Base-by-base conservation (phyloP, 1,139 yeast species). In the Geotrichum armillariae region DNA sequence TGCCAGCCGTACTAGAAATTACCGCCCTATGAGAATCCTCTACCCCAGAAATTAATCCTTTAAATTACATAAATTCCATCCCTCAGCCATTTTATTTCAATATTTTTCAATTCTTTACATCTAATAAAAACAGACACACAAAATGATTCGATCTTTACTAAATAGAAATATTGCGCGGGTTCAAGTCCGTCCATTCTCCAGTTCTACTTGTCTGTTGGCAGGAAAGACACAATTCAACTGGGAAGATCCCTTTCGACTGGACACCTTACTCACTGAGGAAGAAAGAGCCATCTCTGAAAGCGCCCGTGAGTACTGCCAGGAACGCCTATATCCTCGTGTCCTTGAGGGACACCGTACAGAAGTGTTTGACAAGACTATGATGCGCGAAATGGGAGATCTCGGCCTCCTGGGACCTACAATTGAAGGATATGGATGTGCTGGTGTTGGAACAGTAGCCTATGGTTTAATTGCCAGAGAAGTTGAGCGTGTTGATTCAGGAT, bases 391-490 rank as follows among this genome's bases (percentile, higher is more conserved):
- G 64, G 76, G 77, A n/a, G 70, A 67, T 47, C 59, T 72, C 21
- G 77, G 76, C 5, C 63, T 72, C 16, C 62, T 73, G 33, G 76
- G 77, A 1, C 60, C 75, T 25, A 70, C 73, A 16, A 67, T 72
- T 49, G 64, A 67, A 23, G 76, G 76, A 18, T 72, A 71, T 56
- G 76, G 76, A 2, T 71, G 76, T 50, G 68, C 75, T 2, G 77
- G 76, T 9, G 71, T 67, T 14, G 65, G 70, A 38, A 64, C 71
- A 8, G 73, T 69, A 7, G 73, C 74, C 6, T 72, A 73, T 53
- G 77, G 76, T 3, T 59, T 72, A 32, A 65, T 72, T 52, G 75
- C 76, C 27, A 66, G 76, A 41, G 76, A 72, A 52, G 75, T 72
- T 14, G 76, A 73, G 58, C 62, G 72, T 25, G 73, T 73, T 11